Evolutionary conservation across 495 filamentous ascomycete genomes (phyloP).

Genomic region (Penicillium roqueforti): DNA sequence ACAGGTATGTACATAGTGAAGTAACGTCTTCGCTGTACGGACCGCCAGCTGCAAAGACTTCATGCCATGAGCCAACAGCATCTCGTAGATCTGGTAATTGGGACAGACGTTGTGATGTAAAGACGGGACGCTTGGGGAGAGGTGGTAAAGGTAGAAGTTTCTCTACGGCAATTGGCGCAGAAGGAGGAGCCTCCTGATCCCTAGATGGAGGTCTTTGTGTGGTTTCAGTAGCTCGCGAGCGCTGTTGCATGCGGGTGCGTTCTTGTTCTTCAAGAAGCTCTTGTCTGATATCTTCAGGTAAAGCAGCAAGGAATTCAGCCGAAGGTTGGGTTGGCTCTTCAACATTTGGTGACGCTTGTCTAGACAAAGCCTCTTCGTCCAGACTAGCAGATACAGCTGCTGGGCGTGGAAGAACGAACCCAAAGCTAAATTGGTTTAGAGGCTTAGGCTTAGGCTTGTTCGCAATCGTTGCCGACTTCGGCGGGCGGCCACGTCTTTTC

Average conservation of each 20-base stretch:
- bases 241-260: slow-evolving; percentile 50
- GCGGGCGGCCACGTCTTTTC: slow-evolving; percentile 50
- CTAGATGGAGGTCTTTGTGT: slow-evolving; percentile 17
- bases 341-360: slow-evolving; percentile 18
- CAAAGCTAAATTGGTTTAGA: slow-evolving; percentile 67
- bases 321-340: slow-evolving; percentile 50
- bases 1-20: slow-evolving; percentile 64
- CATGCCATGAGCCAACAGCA: slow-evolving; percentile 63
- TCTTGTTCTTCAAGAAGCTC: slow-evolving; percentile 74
- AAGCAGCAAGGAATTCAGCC: slow-evolving; percentile 68
- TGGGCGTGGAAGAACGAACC: slow-evolving; percentile 48
- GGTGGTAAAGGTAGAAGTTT: slow-evolving; percentile 47
- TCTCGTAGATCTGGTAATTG: slow-evolving; percentile 52
- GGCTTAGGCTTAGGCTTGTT: slow-evolving; percentile 44
- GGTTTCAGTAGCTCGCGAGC: slow-evolving; percentile 30
- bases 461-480: slow-evolving; percentile 31
- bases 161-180: slow-evolving; percentile 16
- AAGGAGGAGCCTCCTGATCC: slow-evolving; percentile 4
- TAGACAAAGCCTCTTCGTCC: slow-evolving; percentile 7
- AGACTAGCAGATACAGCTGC: slow-evolving; percentile 9
- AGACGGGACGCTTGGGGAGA: slow-evolving; percentile 53
- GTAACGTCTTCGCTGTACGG: slow-evolving; percentile 76
- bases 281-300: slow-evolving; percentile 73
- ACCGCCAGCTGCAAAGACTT: slow-evolving; percentile 59
- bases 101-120: slow-evolving; percentile 59